Percentiles rank a stretch among this genome's conserved stretches.
phyloP scores from a whole-genome alignment of 495 filamentous ascomycete genomes.

The Daldinia bambusicola region DNA sequence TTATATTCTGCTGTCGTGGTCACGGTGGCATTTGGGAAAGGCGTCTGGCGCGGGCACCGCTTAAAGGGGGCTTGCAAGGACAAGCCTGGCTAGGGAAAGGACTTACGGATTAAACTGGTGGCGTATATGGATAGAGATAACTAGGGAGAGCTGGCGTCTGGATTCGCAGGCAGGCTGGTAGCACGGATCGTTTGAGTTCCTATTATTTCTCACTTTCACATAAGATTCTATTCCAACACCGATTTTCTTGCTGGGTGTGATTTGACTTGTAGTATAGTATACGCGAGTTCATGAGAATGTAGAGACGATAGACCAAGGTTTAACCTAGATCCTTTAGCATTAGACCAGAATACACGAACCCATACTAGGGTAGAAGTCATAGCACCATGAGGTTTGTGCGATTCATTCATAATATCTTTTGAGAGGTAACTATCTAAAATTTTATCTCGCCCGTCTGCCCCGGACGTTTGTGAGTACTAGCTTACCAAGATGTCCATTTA shows the following conservation, averaged over 20 bases:
- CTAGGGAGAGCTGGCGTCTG: constrained; percentile 2
- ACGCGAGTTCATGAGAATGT: background rate
- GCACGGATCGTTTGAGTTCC: background rate
- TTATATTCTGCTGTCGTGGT: constrained; percentile 6
- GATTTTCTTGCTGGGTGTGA: background rate
- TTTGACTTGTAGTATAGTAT: background rate
- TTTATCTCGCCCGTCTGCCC: background rate
- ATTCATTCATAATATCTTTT: constrained; percentile 6
- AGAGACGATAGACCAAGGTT: background rate
- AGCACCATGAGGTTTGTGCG: background rate
- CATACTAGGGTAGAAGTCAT: too few species aligned
- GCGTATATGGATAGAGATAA: constrained; percentile 12
- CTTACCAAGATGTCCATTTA: constrained; percentile 13
- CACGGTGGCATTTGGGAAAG: constrained; percentile 13
- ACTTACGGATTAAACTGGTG: background rate
- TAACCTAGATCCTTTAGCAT: background rate
- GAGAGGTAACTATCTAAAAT: background rate
- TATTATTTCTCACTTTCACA: background rate
- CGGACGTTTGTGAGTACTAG: background rate
- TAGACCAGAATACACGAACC: too few species aligned
- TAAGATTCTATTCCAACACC: background rate
- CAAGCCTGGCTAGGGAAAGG: constrained; percentile 27
- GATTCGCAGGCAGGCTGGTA: constrained; percentile 1
- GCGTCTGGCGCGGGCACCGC: constrained; percentile 19
- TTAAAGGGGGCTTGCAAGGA: constrained; percentile 34